Base-by-base conservation (phyloP, 129 eudicot species). In the Saposhnikovia divaricata region DNA sequence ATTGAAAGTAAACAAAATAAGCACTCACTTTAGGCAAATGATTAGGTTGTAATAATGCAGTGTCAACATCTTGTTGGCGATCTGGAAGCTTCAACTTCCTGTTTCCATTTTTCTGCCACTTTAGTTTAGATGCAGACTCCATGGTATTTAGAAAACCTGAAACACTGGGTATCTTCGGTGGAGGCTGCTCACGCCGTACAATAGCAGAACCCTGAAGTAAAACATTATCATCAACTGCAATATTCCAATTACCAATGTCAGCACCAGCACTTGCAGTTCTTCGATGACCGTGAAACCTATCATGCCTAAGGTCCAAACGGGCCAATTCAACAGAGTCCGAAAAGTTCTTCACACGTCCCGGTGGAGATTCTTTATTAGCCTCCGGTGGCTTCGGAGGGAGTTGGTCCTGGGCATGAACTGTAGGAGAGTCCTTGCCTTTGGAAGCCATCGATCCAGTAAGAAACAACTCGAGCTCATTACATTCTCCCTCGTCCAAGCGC, bases 251-350 rank as follows among this genome's bases (percentile, higher is more conserved):
- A 74, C 92, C 87, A 80, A 91, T 89, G 69, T 94, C 98, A 76
- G 98, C 96, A 88, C 88, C 85, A 39, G 97, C 98, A 91, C 98
- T 94, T 50, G 97, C 96, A 21, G 97, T 88, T 83, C 98, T 93
- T 65, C 97, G 85, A 82, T 94, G 98, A 15, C 94, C 91, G 46
- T 79, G 50, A 34, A 82, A 75, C 83, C 87, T 91, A 25, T 83
- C 90, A 76, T 80, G 88, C 53, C 57, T 88, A 85, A 77, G 82
- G 78, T 84, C 85, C 76, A 65, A 23, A 23, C 5, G 77, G 68
- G 39, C 71, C 77, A 77, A 75, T 13, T 74, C 91, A 75, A 81
- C 75, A 39, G 88, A 75, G 77, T 84, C 79, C 77, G 81, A 59
- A 43, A 79, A 66, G 78, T 91, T 88, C 77, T 84, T 85, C 9